Conservation (phyloP, 2,329 filamentous ascomycete species). For the Clonostachys rosea region DNA sequence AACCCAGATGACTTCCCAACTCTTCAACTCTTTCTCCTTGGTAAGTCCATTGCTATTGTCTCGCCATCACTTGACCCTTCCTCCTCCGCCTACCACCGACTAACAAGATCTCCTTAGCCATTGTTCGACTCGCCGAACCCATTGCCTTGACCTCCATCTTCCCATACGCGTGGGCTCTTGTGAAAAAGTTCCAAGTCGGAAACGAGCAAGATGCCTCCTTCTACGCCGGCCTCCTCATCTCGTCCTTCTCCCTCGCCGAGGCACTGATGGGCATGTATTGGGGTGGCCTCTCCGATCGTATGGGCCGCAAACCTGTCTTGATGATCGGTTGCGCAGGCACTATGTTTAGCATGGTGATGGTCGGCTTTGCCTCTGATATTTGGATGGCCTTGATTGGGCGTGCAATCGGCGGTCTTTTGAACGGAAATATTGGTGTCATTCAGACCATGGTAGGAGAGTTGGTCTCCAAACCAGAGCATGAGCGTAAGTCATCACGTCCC, state of each 20-base stretch:
- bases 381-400: slow-evolving; percentile 77
- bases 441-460: slow-evolving; percentile 92
- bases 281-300: slow-evolving; percentile 76
- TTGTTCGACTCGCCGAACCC: slow-evolving; percentile 88
- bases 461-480: slow-evolving; percentile 77
- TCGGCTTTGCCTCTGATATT: slow-evolving; percentile 79
- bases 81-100: neutral
- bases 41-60: slow-evolving; percentile 41
- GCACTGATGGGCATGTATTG: slow-evolving; percentile 83
- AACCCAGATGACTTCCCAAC: slow-evolving; percentile 75
- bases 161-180: slow-evolving; percentile 83
- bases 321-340: slow-evolving; percentile 79
- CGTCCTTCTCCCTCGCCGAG: slow-evolving; percentile 79
- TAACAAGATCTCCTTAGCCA: slow-evolving; percentile 48
- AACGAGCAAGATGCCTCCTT: slow-evolving; percentile 73
- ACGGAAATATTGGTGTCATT: slow-evolving; percentile 88
- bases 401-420: slow-evolving; percentile 74
- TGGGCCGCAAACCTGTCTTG: slow-evolving; percentile 82
- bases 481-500: slow-evolving; percentile 54
- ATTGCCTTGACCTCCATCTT: slow-evolving; percentile 92
- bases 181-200: slow-evolving; percentile 71
- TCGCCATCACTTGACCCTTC: neutral
- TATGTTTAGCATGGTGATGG: slow-evolving; percentile 75
- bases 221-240: slow-evolving; percentile 84
- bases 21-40: slow-evolving; percentile 77